Percentiles rank a stretch among this genome's conserved stretches.
Evolutionary conservation across 805 yeast species (phyloP).

Genomic region (Ogataea kodamae): DNA sequence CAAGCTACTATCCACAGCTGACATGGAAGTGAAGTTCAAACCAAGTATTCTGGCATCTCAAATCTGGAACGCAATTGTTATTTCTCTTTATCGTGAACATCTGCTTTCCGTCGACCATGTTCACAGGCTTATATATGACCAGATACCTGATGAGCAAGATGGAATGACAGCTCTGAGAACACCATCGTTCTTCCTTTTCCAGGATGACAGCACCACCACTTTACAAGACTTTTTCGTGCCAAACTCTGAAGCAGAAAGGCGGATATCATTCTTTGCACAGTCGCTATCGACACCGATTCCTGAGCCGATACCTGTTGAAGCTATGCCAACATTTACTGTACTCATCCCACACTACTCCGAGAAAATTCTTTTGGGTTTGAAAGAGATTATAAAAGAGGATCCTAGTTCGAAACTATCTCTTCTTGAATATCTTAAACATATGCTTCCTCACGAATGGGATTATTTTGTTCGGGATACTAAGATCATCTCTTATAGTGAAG

Average conservation of each 20-base stretch:
- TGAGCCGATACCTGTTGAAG: constrained; percentile 44
- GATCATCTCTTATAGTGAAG: constrained; percentile 55
- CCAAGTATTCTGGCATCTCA: constrained; percentile 41
- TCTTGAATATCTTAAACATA: constrained; percentile 72
- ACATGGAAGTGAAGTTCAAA: constrained; percentile 43
- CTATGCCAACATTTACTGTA: constrained; percentile 51
- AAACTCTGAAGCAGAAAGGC: constrained; percentile 48
- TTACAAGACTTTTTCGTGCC: constrained; percentile 40
- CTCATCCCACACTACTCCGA: constrained; percentile 52
- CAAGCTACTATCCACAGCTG: constrained; percentile 43
- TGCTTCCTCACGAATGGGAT: constrained; percentile 77
- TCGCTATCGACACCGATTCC: constrained; percentile 47
- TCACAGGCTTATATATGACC: constrained; percentile 32
- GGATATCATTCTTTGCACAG: constrained; percentile 53
- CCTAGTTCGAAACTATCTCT: constrained; percentile 49
- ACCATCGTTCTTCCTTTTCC: constrained; percentile 46
- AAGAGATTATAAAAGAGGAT: constrained; percentile 46
- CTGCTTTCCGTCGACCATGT: constrained; percentile 49
- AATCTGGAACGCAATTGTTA: constrained; percentile 52
- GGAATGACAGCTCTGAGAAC: constrained; percentile 33
- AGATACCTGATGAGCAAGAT: constrained; percentile 50
- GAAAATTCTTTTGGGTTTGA: constrained; percentile 41
- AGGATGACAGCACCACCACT: constrained; percentile 43
- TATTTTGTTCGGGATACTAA: constrained; percentile 76
- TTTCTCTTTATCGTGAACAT: constrained; percentile 55